These are phyloP conservation scores for Podaxis sp. DNA, from an alignment of 768 basidiomycete genomes.

Conservation along the genomic window DNA sequence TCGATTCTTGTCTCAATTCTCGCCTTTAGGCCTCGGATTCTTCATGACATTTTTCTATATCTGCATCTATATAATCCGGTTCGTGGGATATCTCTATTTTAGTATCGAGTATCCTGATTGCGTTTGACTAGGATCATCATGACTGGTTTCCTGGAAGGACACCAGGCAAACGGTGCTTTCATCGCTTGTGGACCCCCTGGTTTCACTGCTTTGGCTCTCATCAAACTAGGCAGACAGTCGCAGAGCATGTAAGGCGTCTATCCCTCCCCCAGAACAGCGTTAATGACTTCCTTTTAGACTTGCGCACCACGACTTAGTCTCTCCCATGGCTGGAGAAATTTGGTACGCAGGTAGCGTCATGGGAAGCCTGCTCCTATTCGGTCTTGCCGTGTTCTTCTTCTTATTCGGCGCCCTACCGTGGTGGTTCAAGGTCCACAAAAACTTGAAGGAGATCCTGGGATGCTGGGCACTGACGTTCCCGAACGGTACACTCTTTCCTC, in stretches of 20 bases:
- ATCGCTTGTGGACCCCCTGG: conserved; percentile 45
- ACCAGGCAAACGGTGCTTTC: conserved; percentile 45
- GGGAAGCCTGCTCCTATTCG: conserved; percentile 35
- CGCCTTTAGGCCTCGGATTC: conserved; percentile 34
- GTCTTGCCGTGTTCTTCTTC: conserved; percentile 44
- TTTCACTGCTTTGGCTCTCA: conserved; percentile 43
- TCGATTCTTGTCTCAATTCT: not conserved
- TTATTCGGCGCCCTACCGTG: conserved; percentile 39
- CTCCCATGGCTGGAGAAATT: conserved; percentile 35
- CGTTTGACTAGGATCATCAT: conserved; percentile 11
- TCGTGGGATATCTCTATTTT: conserved; percentile 8
- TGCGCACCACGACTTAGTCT: conserved; percentile 28
- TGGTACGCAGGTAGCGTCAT: conserved; percentile 40
- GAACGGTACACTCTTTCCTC: conserved; percentile 25
- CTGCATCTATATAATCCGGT: conserved; percentile 44
- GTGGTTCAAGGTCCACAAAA: conserved; percentile 46
- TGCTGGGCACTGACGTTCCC: conserved; percentile 48
- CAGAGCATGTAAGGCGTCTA: conserved; percentile 28
- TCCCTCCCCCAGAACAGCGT: not conserved
- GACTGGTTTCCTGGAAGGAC: conserved; percentile 44
- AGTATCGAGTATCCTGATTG: not conserved
- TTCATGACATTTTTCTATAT: conserved; percentile 49
- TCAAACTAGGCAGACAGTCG: conserved; percentile 37
- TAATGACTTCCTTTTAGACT: conserved; percentile 19
- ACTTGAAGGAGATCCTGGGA: conserved; percentile 41